Conservation (phyloP, 257 asterid genomes). For the Echium plantagineum region DNA sequence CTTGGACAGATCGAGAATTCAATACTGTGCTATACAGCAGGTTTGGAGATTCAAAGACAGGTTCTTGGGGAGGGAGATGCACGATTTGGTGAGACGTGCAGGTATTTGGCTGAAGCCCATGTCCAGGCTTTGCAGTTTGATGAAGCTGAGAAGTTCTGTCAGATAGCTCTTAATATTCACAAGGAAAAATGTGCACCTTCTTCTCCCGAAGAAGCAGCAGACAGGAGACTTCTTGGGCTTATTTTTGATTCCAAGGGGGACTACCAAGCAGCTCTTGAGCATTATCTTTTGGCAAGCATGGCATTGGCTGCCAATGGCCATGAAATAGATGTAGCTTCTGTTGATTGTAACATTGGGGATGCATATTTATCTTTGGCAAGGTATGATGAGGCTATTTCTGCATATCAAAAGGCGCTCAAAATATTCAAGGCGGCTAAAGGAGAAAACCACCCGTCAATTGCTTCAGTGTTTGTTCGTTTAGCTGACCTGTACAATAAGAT, state of each 20-base stretch:
- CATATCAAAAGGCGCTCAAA: slow-evolving; percentile 71
- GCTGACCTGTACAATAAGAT: slow-evolving; percentile 76
- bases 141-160: slow-evolving; percentile 74
- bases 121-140: slow-evolving; percentile 81
- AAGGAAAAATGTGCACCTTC: slow-evolving; percentile 29
- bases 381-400: slow-evolving; percentile 65
- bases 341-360: slow-evolving; percentile 82
- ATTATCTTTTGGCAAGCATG: slow-evolving; percentile 79
- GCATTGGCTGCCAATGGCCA: slow-evolving; percentile 66
- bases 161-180: slow-evolving; percentile 65
- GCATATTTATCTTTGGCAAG: slow-evolving; percentile 58
- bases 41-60: slow-evolving; percentile 74
- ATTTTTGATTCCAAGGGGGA: slow-evolving; percentile 75
- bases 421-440: slow-evolving; percentile 55
- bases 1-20: slow-evolving; percentile 77
- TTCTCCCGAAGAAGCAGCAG: slow-evolving; percentile 79
- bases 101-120: slow-evolving; percentile 94
- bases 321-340: slow-evolving; percentile 56
- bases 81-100: slow-evolving; percentile 69
- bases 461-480: slow-evolving; percentile 64
- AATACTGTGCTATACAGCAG: slow-evolving; percentile 55
- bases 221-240: slow-evolving; percentile 77
- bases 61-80: slow-evolving; percentile 72
- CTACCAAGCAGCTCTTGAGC: slow-evolving; percentile 75
- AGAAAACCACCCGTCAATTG: slow-evolving; percentile 61